Evolutionary conservation across 2,329 filamentous ascomycete species (phyloP).

Genomic region (Diaporthe amygdali): DNA sequence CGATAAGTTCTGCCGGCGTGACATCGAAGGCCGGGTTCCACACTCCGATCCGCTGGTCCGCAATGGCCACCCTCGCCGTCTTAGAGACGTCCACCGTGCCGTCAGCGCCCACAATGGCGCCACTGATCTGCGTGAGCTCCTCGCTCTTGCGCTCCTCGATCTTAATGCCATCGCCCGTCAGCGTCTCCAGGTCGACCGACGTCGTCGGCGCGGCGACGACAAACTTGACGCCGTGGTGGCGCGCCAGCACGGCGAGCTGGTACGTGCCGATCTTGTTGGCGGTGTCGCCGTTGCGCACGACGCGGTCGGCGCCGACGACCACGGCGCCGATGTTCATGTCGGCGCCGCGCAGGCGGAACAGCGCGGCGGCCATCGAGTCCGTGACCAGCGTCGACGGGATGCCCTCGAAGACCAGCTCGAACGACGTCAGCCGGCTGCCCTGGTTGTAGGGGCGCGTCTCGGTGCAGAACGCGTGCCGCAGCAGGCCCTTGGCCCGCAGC

Average conservation of each 20-base stretch:
- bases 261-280: conserved; percentile 99
- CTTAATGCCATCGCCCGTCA: conserved; percentile 78
- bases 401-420: conserved; percentile 91
- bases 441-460: conserved; percentile 99
- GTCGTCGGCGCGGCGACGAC: conserved; percentile 94
- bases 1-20: conserved; percentile 86
- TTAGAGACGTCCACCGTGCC: conserved; percentile 66
- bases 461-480: conserved; percentile 91
- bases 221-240: conserved; percentile 89
- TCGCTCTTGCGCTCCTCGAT: conserved; percentile 86
- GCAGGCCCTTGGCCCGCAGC: conserved; percentile 66
- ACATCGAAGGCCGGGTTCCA: conserved; percentile 99
- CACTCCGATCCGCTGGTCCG: conserved; percentile 77
- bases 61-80: conserved; percentile 79
- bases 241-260: conserved; percentile 86
- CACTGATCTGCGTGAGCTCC: conserved; percentile 86
- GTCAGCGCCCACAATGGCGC: conserved; percentile 70
- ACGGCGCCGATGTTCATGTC: conserved; percentile 79
- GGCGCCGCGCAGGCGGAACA: conserved; percentile 70
- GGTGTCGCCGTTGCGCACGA: conserved; percentile 95
- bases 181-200: conserved; percentile 85
- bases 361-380: conserved; percentile 93
- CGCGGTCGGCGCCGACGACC: conserved; percentile 92
- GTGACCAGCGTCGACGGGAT: conserved; percentile 93
- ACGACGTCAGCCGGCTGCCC: conserved; percentile 91